These are phyloP conservation scores for Xylariales sp. DNA, from an alignment of 2,329 filamentous ascomycete genomes.

Conservation along the genomic window DNA sequence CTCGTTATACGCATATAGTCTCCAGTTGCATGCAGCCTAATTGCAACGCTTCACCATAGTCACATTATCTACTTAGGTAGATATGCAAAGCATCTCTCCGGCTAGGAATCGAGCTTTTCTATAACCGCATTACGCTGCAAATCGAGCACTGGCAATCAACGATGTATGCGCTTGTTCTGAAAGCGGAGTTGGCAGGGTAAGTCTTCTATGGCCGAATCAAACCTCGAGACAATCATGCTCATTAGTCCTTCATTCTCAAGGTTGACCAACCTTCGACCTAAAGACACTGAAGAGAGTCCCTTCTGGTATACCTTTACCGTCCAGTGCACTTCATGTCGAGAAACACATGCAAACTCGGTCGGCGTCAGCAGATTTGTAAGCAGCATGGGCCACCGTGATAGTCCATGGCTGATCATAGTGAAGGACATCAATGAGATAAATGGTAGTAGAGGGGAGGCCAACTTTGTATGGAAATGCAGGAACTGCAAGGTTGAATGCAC, in stretches of 20 bases:
- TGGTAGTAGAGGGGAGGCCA: slow-evolving; percentile 89
- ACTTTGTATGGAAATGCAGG: slow-evolving; percentile 99
- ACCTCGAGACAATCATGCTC: too few species aligned
- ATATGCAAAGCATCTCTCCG: too few species aligned
- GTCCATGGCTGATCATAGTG: not conserved
- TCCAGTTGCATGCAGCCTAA: too few species aligned
- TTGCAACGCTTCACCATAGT: not conserved
- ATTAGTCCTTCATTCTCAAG: slow-evolving; percentile 52
- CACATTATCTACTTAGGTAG: too few species aligned
- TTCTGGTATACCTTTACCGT: slow-evolving; percentile 99
- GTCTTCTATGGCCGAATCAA: too few species aligned
- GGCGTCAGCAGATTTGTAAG: slow-evolving; percentile 84
- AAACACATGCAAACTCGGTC: slow-evolving; percentile 82
- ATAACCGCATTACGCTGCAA: too few species aligned
- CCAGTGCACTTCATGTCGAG: slow-evolving; percentile 95
- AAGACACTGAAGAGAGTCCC: slow-evolving; percentile 73
- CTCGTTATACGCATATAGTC: too few species aligned
- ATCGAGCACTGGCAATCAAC: too few species aligned
- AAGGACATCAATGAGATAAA: slow-evolving; percentile 89
- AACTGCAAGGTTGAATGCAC: slow-evolving; percentile 74
- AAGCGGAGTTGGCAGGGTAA: slow-evolving; percentile 66
- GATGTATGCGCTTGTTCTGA: slow-evolving; percentile 65
- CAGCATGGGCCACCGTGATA: not conserved
- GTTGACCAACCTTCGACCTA: slow-evolving; percentile 82
- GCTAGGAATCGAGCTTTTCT: too few species aligned